A percentile compares a stretch with the other conserved stretches of the same genome.
phyloP scores from a whole-genome alignment of 768 basidiomycete species.

The Calocera cornea region DNA sequence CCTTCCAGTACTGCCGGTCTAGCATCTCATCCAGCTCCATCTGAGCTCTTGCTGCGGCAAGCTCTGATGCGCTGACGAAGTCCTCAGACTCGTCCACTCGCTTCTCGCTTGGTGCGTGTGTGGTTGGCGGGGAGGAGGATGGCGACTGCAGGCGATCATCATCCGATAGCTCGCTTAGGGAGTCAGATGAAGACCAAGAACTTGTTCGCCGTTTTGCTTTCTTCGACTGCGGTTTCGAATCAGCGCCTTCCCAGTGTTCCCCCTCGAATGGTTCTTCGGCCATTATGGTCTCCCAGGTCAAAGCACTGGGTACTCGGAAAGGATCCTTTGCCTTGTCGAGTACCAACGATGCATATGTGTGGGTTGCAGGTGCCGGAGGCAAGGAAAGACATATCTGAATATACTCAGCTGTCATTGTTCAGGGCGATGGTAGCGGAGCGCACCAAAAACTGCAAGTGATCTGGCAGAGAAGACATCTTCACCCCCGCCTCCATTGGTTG shows the following conservation, averaged over 20 bases:
- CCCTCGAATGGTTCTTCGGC: slow-evolving; percentile 74
- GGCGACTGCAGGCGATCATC: not conserved
- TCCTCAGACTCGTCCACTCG: not conserved
- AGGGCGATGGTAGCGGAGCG: slow-evolving; percentile 10
- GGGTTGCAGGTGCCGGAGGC: not conserved
- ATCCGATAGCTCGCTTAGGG: not conserved
- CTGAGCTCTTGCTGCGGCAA: not conserved
- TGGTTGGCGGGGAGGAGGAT: not conserved
- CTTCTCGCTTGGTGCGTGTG: not conserved
- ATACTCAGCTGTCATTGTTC: not conserved
- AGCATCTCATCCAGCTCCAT: slow-evolving; percentile 46
- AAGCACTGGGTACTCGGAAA: slow-evolving; percentile 7
- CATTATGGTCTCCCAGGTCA: slow-evolving; percentile 71
- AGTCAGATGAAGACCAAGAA: not conserved
- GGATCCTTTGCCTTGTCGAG: slow-evolving; percentile 2
- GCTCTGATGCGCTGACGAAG: not conserved
- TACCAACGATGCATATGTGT: not conserved
- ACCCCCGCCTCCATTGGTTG: slow-evolving; percentile 36
- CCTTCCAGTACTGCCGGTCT: slow-evolving; percentile 58
- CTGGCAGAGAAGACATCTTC: slow-evolving; percentile 5
- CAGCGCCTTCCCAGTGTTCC: slow-evolving; percentile 57
- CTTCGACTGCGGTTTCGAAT: not conserved
- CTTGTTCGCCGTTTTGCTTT: not conserved
- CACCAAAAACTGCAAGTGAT: not conserved
- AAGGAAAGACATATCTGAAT: not conserved